Base-by-base conservation (phyloP, 768 basidiomycete genomes). In the Trametes maxima region DNA sequence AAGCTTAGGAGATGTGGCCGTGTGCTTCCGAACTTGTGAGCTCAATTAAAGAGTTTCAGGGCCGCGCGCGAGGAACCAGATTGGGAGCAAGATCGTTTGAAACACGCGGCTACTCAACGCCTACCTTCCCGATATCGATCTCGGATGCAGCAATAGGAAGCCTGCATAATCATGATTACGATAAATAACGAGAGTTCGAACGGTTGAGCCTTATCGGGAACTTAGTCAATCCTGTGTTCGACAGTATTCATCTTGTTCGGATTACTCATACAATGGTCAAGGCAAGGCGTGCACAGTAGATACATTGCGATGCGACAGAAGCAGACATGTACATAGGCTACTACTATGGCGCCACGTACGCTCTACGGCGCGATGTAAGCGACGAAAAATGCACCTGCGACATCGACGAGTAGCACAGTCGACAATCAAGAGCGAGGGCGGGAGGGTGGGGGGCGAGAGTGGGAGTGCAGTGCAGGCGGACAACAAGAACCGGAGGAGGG, bases 21-120 rank as follows among this genome's bases (percentile, higher is more conserved):
- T 33, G 16, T 14, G 47, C 24, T 1, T 40, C 13, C 13, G 2
- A 28, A 7, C 1, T n/a, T 2, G 10, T 21, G 44, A 17, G 33
- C 33, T n/a, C 33, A 50, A 21, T 50, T n/a, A 33, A 16, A 8
- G 3, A 8, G 28, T 36, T 17, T 50, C 51, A 52, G 51, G 51
- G 51, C 24, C 51, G 51, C 36, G 51, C 36, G 46, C 25, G 24
- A 8, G 25, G 24, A 28, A 14, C 37, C 14, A 36, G 52, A 45
- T 45, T 44, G 44, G 11, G 53, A 14, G 8, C 25, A 21, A 43
- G 54, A 43, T 46, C 44, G 42, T 35, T n/a, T n/a, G 5, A 44
- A 46, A 50, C 57, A 58, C 57, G 57, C 51, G 57, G 40, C 24
- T 58, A 58, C 57, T 50, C n/a, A 58, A 58, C 57, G 48, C 57